Base-by-base conservation (phyloP, 441 rosid genomes). In the Erodium chrysanthum region DNA sequence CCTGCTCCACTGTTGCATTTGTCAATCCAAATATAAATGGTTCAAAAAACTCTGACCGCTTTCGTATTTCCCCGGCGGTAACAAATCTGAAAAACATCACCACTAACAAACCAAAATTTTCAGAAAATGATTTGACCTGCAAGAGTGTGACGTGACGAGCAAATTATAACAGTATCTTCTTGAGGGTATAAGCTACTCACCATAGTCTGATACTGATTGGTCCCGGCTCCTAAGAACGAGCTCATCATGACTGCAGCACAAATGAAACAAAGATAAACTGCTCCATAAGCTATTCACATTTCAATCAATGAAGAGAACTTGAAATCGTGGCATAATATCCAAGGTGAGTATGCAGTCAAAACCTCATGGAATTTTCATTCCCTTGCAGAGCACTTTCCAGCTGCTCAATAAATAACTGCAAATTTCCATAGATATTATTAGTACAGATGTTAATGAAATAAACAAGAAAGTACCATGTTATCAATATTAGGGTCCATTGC, bases 11-110 rank as follows among this genome's bases (percentile, higher is more conserved):
- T 25, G 97, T 83, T 67, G 96, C 50, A 67, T 84, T 91, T 25
- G 96, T 79, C 66, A 94, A 73, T 73, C 96, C 99, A 71, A 84
- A 59, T 67, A 94, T 77, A 64, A 94, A 94, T 22, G 97, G 99
- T 79, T 86, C 96, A 69, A 89, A 91, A 77, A 94, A 94, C 17
- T 88, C 91, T 0, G 92, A 78, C 50, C 96, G 96, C 60, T 82
- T 91, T 68, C 88, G 83, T 73, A 94, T 89, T 73, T 94, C 97
- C 46, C 96, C 97, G 71, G 97, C 80, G 50, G 97, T 89, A 68
- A 94, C 97, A 79, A 94, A 91, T 80, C 99, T 94, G 85, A 94
- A 89, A 83, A 94, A 94, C 99, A 94, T 94, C 64, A 94, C 99
- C 80, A 89, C 99, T 94, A 78, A 75, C 78, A 79, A 79, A 80